Evolutionary conservation across 164 flowering plant species (phyloP), one percentile per base, ranked within the genome.

Genomic region (Chloranthus sessilifolius): DNA sequence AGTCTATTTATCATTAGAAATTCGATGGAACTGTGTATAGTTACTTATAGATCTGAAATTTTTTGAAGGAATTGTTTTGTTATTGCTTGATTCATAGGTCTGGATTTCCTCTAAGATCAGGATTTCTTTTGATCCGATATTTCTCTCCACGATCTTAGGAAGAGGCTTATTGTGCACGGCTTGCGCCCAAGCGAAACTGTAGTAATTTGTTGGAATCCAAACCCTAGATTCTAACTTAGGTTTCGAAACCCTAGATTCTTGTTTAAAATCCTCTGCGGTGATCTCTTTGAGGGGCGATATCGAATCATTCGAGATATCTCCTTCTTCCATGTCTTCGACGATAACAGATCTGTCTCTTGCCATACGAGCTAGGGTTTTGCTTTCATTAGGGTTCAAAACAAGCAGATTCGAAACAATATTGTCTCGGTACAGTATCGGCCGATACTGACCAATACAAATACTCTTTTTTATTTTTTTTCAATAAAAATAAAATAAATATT

Each of bases 131-230:
- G 38, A 49, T 37, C 64, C 68, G 24, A 51, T 55, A 9, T 70
- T 76, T 61, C 65, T 49, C 7, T 50, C 70, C 23, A 74, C 55
- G 47, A 64, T 60, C 12, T 78, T 83, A 50, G 69, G 69, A 4
- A 88, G 59, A 0, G 95, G 86, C 61, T 85, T 88, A 59, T 82
- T 88, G 69, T 85, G 85, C 15, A 91, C 96, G 0, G 85, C 98
- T 59, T 75, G 85, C 1, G 92, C 86, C 98, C 98, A 91, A 0
- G 98, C 98, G 26, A 88, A 63, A 58, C 76, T 88, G 53, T 77
- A 63, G 27, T 74, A 85, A 27, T 70, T 69, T 5, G 78, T 38
- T 25, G 60, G 35, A 77, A 81, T 65, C 87, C 87, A 85, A 68
- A 70, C 79, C 78, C 79, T 78, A 38, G 65, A 29, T 41, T 48